These are phyloP conservation scores for Physcomitrium patens DNA, from an alignment of 225 moss, liverwort and hornwort species.

Conservation along the genomic window DNA sequence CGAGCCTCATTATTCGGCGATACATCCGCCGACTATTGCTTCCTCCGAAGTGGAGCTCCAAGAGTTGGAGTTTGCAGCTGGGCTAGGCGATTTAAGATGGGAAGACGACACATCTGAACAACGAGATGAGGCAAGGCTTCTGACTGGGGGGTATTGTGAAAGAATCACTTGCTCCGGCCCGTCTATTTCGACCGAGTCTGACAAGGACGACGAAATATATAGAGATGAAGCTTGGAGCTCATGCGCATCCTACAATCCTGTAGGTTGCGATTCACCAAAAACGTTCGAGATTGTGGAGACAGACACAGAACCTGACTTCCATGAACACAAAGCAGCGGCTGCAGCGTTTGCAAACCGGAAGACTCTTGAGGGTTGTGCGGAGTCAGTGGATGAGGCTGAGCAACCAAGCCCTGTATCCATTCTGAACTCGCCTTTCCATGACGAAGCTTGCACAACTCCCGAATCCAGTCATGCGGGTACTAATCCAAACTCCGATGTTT, in stretches of 20 bases:
- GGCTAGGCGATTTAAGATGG: slow-evolving; percentile 25
- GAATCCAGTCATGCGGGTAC: slow-evolving; percentile 29
- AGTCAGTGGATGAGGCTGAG: slow-evolving; percentile 27
- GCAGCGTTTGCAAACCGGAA: slow-evolving; percentile 8
- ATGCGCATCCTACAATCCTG: slow-evolving; percentile 35
- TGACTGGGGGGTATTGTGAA: slow-evolving; percentile 32
- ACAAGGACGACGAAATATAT: slow-evolving; percentile 37
- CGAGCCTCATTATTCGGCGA: background rate
- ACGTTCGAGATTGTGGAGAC: slow-evolving; percentile 42
- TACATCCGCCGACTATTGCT: background rate
- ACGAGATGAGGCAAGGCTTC: background rate
- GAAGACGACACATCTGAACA: slow-evolving; percentile 26
- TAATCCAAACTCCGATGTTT: background rate
- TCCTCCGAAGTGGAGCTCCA: background rate
- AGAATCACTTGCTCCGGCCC: slow-evolving; percentile 32
- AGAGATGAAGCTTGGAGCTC: slow-evolving; percentile 44
- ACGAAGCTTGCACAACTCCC: slow-evolving; percentile 48
- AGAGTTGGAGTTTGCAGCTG: slow-evolving; percentile 11
- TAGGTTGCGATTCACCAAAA: slow-evolving; percentile 34
- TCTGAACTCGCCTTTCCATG: slow-evolving; percentile 48
- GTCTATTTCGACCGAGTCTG: slow-evolving; percentile 36
- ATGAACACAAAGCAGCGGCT: slow-evolving; percentile 24
- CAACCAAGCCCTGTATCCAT: slow-evolving; percentile 60
- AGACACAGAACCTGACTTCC: slow-evolving; percentile 36
- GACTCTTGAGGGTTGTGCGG: background rate